Evolutionary conservation across 768 basidiomycete species (phyloP), one percentile per base, ranked within the genome.

Genomic region (Amanita molliuscula): DNA sequence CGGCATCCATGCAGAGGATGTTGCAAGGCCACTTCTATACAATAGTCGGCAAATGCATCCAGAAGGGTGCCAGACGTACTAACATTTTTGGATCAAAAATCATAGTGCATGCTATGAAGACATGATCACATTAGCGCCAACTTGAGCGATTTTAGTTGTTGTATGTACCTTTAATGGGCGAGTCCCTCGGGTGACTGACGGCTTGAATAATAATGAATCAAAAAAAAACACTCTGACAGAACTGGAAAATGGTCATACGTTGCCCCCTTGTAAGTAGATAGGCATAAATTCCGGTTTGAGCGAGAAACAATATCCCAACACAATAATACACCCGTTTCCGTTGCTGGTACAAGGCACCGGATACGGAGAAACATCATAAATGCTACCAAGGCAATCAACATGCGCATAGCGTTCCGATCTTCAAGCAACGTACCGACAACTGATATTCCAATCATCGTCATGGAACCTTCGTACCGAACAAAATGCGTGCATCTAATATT

Each of bases 361-460:
- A 75, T 64, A 21, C 79, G 75, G 3, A 80, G 54, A 20, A 78
- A 63, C 79, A 82, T 79, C 78, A 82, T 79, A 15, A 78, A 53
- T 3, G 60, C 68, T 66, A 37, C 8, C 35, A 10, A 37, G 10
- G 16, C 16, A 5, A 23, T 25, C 13, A 18, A 11, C 13, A 25
- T 7, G 3, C 3, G n/a, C 28, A 28, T 31, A 9, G n/a, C 37
- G 13, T 41, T 13, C 18, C 16, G 47, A 0, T n/a, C 26, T 21
- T 31, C 31, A 16, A 10, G 31, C 9, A 8, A 16, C 49, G 20
- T 47, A 52, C 71, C 76, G 1, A 75, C 73, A 20, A 76, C 61
- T 29, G 72, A 67, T 46, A 81, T 71, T 1, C 74, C 78, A 11
- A 75, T 74, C 44, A 76, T 67, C 0, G 76, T 76, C 64, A 75